Evolutionary conservation across 129 eudicot genomes (phyloP), one percentile per base, ranked within the genome.

Genomic region (Smallanthus sonchifolius): DNA sequence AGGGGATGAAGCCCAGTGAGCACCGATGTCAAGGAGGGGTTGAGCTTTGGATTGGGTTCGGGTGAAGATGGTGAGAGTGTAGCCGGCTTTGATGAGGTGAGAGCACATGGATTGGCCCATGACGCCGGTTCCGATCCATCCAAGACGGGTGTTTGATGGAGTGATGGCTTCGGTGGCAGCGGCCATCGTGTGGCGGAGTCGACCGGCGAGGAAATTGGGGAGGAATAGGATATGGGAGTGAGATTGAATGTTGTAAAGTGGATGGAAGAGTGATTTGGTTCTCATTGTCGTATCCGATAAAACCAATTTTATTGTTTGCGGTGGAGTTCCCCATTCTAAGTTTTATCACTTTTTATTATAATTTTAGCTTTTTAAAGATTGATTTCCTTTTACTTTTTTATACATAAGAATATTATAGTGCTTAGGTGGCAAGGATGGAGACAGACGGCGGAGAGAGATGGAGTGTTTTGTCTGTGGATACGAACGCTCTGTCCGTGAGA

Each of bases 71-170:
- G 97, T 90, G 82, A 94, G 77, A 5, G 85, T 49, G 91, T 88
- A 94, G 81, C 99, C 99, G 69, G 97, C 99, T 19, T 85, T 88
- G 80, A 94, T 79, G 2, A 94, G 82, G 72, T 88, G 99, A 37
- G 87, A 42, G 82, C 99, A 90, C 99, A 94, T 94, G 62, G 97
- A 88, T 43, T 69, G 84, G 77, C 99, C 99, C 99, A 94, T 94
- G 0, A 94, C 99, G 74, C 99, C 99, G 40, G 99, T 94, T 5
- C 99, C 99, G 77, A 94, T 94, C 99, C 99, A 94, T 3, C 99
- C 99, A 37, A 94, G 65, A 0, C 87, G 87, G 60, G 95, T 87
- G 71, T 64, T 87, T 16, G 96, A 86, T 11, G 98, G 96, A 55
- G 32, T 70, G 64, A 84, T 73, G 65, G 84, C 70, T 4, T 72